Conservation (phyloP, 805 yeast genomes). For the Teunomyces stri region DNA sequence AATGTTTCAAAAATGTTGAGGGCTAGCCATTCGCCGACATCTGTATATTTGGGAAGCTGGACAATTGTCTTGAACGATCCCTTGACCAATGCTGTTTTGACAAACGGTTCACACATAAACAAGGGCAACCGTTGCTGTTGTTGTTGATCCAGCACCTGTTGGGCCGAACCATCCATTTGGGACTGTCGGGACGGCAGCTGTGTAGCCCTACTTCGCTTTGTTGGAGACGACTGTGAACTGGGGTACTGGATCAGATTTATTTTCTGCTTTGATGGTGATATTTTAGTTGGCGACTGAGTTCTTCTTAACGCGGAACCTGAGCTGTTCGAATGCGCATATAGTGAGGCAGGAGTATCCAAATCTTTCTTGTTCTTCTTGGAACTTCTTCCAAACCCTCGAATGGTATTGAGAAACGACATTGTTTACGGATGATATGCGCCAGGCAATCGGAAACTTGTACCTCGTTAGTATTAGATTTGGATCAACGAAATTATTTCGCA, state of each 20-base stretch:
- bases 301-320: constrained; percentile 37
- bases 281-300: constrained; percentile 38
- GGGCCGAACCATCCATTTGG: constrained; percentile 3
- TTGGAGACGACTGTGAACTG: constrained; percentile 22
- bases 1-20: constrained; percentile 87
- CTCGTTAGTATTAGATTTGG: constrained; percentile 1
- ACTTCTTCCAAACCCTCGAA: constrained; percentile 46
- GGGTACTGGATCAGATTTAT: constrained; percentile 20
- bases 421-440: not conserved
- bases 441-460: not conserved
- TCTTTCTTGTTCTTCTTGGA: constrained; percentile 46
- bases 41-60: constrained; percentile 92
- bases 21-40: constrained; percentile 93
- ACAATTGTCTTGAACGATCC: constrained; percentile 97
- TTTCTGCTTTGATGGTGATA: constrained; percentile 40
- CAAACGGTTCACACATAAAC: constrained; percentile 89
- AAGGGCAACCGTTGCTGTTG: constrained; percentile 43
- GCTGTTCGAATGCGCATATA: constrained; percentile 30
- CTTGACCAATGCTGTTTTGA: constrained; percentile 89
- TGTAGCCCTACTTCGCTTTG: constrained; percentile 13
- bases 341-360: constrained; percentile 25
- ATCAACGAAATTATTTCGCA: constrained; percentile 1
- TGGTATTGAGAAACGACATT: constrained; percentile 47
- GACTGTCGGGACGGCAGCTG: constrained; percentile 12
- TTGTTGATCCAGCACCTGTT: constrained; percentile 10